Base-by-base conservation (phyloP, 805 yeast genomes). In the Yarrowia phangngaensis region DNA sequence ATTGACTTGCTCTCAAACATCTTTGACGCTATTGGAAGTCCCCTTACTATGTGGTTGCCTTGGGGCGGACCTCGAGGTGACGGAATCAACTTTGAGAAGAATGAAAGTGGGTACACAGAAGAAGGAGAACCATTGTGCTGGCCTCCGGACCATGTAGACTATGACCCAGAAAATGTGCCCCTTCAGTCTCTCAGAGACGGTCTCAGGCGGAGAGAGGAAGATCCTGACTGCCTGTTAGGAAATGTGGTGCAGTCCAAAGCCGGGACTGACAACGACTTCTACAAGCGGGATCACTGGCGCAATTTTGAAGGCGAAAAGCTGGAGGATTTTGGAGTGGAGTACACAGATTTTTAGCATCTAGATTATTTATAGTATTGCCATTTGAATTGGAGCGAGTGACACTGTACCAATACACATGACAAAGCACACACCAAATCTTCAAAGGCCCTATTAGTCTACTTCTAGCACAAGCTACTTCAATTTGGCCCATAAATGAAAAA, bases 261-360 rank as follows among this genome's bases (percentile, higher is more conserved):
- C 14, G 19, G n/a, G 20, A 9, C 46, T 6, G 50, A 43, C 4
- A 32, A 38, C 15, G 50, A 32, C 12, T 45, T 50, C 20, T 66
- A 61, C 53, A 56, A 60, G 8, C 51, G 80, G 26, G 68, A 64
- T 11, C 70, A 75, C 31, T 89, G 95, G 95, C 65, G 64, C 50
- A 87, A 84, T 60, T 79, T 73, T 13, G 72, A 82, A 61, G 98
- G 98, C n/a, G 97, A 90, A 59, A 74, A 74, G 9, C 67, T 90
- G 35, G 74, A 74, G 29, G 96, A 87, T 64, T 89, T 78, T 62
- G 97, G 97, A 0, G 97, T 90, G 2, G 97, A 89, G 60, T 11
- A 26, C 14, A 38, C 45, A 31, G 45, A 38, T 4, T 26, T n/a
- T 8, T 36, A 36, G 23, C n/a, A 4, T 12, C n/a, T 7, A 17